phyloP scores from a whole-genome alignment of 2,329 filamentous ascomycete species.

The Colletotrichum paranaense region DNA sequence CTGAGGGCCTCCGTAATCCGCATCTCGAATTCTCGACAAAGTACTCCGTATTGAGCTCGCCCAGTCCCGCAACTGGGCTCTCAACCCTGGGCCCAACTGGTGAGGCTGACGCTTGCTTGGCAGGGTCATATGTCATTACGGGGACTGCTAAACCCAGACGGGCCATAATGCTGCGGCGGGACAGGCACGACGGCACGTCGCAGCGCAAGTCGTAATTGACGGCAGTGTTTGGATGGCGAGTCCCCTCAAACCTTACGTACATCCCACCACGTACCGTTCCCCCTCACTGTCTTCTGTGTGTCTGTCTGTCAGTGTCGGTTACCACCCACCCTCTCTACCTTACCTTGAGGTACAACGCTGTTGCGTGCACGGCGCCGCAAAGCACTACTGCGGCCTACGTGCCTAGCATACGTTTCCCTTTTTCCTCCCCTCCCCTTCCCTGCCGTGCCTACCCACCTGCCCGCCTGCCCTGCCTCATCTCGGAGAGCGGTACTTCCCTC shows the following conservation, averaged over 20 bases:
- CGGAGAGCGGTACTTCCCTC: slow-evolving; percentile 10
- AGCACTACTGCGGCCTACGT: neutral
- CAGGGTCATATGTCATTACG: slow-evolving; percentile 34
- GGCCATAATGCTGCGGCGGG: slow-evolving; percentile 13
- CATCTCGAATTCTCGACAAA: neutral
- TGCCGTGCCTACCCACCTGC: neutral
- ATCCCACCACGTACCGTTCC: slow-evolving; percentile 17
- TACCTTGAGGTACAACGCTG: too few species aligned
- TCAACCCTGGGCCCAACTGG: slow-evolving; percentile 18
- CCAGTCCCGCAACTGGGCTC: slow-evolving; percentile 13
- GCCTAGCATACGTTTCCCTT: slow-evolving; percentile 17
- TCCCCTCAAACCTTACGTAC: slow-evolving; percentile 30
- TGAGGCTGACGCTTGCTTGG: slow-evolving; percentile 28
- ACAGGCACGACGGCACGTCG: slow-evolving; percentile 22
- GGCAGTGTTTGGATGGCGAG: slow-evolving; percentile 31
- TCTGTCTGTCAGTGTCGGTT: neutral
- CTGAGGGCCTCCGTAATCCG: neutral
- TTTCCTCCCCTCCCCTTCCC: neutral
- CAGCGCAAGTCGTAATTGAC: slow-evolving; percentile 25
- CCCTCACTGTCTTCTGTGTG: neutral
- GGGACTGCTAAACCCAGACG: slow-evolving; percentile 21
- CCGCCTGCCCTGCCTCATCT: slow-evolving; percentile 15
- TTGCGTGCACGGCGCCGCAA: neutral
- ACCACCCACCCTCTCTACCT: neutral
- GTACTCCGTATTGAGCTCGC: neutral